Percentiles rank a stretch among this genome's conserved stretches.
phyloP scores from a whole-genome alignment of 495 filamentous ascomycete genomes.

The Podospora appendiculata region DNA sequence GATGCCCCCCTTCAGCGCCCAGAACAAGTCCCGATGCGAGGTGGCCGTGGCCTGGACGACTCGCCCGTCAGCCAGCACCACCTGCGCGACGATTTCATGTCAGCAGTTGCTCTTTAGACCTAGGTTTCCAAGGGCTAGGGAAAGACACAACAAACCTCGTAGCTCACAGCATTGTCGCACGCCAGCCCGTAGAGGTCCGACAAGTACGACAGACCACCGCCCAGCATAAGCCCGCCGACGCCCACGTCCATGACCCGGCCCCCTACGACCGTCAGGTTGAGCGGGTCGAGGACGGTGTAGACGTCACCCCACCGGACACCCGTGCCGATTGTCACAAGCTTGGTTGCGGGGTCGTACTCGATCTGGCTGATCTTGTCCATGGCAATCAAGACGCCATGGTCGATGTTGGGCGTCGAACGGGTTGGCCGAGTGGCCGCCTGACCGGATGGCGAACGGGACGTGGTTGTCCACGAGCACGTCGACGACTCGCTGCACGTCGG shows the following conservation, averaged over 20 bases:
- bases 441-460: constrained; percentile 36
- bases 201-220: constrained; percentile 20
- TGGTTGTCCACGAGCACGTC: constrained; percentile 6
- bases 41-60: constrained; percentile 29
- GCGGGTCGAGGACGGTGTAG: constrained; percentile 18
- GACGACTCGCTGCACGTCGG: constrained; percentile 13
- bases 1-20: constrained; percentile 44
- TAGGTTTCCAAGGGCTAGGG: no score
- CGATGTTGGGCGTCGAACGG: constrained; percentile 26
- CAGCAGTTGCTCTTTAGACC: no score
- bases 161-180: constrained; percentile 32
- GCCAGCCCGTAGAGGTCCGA: constrained; percentile 8
- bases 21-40: constrained; percentile 39
- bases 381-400: constrained; percentile 33
- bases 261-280: constrained; percentile 23
- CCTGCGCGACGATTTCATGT: no score
- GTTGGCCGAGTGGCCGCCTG: constrained; percentile 39
- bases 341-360: constrained; percentile 6
- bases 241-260: constrained; percentile 25
- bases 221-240: constrained; percentile 32
- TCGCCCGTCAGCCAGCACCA: constrained; percentile 31
- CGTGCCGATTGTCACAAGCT: constrained; percentile 12
- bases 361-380: constrained; percentile 13
- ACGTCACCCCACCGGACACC: constrained; percentile 22
- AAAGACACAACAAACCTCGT: no score